Percentiles rank a stretch among this genome's conserved stretches.
Evolutionary conservation across 495 filamentous ascomycete genomes (phyloP).

Genomic region (Penicillium samsonianum): DNA sequence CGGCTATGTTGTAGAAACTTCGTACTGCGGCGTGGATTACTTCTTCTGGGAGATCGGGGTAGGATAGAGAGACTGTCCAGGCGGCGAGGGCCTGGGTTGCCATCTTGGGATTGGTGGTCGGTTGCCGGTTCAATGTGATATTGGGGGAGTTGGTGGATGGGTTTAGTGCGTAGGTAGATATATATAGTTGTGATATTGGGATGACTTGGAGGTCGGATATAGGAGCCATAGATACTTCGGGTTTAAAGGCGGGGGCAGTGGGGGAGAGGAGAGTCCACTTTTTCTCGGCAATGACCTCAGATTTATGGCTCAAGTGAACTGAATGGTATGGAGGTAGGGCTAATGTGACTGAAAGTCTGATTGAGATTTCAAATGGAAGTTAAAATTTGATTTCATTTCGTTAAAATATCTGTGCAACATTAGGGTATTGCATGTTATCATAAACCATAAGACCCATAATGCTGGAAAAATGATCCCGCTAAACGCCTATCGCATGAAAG

Average conservation of each 20-base stretch:
- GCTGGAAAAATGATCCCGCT: slow-evolving; percentile 1
- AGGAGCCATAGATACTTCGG: background rate
- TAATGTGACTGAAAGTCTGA: background rate
- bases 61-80: background rate
- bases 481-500: slow-evolving; percentile 3
- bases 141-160: too few species aligned
- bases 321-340: background rate
- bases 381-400: background rate
- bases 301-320: background rate
- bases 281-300: background rate
- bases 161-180: background rate
- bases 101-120: background rate
- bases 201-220: background rate
- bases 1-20: slow-evolving; percentile 54
- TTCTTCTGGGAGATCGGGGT: background rate
- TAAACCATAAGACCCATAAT: slow-evolving; percentile 5
- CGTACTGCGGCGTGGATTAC: slow-evolving; percentile 18
- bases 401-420: background rate
- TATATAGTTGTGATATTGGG: background rate
- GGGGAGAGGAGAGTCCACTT: background rate
- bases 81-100: background rate
- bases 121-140: too few species aligned
- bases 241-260: background rate
- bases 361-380: background rate
- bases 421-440: slow-evolving; percentile 3